Base-by-base conservation (phyloP, 345 rosid species). In the Populus alba region DNA sequence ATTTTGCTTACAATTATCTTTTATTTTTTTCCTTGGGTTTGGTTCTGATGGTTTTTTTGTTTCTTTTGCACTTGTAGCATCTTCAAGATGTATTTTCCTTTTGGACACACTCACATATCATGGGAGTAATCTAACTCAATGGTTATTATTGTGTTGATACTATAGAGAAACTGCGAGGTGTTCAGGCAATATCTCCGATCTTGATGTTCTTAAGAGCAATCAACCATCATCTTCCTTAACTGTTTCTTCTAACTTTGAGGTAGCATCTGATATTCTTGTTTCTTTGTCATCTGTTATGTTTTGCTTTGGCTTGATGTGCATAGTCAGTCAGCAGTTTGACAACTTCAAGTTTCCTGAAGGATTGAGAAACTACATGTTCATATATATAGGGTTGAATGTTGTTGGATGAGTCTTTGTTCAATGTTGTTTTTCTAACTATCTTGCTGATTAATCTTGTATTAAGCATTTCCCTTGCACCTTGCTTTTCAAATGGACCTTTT, bases 171-270 rank as follows among this genome's bases (percentile, higher is more conserved):
- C 82, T 47, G 81, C 87, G 59, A 90, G 87, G 84, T 86, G 87
- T 75, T 79, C 79, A 6, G 83, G 84, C 69, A 78, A 70, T 80
- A 72, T 72, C 37, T 72, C 83, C 63, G 95, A 89, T 57, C 74
- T 89, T 70, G 95, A 91, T 74, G 87, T 78, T 84, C 80, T 86
- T 63, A 91, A 84, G 80, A 83, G 79, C 78, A 85, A 59, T 71
- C 93, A 84, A 76, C 74, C 87, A 61, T 78, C 82, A 20, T 82
- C 91, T 63, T 85, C 87, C 77, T 79, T 89, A 66, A 86, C 93
- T 16, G 88, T 91, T 79, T 91, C 95, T 74, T 91, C 95, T 67
- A 92, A 92, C 79, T 92, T 91, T 85, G 93, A 91, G 95, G 97
- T 92, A 86, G 38, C 59, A 39, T 62, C 23, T n/a, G 23, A 66